A percentile compares a stretch with the other conserved stretches of the same genome.
Evolutionary conservation across 768 basidiomycete genomes (phyloP).

Genomic region (Lanmaoa pseudosensibilis): DNA sequence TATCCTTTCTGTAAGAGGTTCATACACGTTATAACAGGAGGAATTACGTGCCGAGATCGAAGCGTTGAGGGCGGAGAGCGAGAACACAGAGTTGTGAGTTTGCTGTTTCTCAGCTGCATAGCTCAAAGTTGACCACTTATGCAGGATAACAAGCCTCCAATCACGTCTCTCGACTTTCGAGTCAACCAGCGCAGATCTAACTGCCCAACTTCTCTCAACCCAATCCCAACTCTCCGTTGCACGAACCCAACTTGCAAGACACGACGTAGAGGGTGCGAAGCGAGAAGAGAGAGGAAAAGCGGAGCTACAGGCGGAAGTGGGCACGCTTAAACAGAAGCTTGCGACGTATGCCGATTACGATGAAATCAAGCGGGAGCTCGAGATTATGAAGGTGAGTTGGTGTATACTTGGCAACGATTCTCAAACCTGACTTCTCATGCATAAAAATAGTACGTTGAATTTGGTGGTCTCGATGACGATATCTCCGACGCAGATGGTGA

Average conservation of each 20-base stretch:
- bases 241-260: constrained; percentile 21
- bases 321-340: constrained; percentile 65
- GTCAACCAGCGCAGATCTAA: constrained; percentile 38
- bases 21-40: constrained; percentile 52
- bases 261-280: constrained; percentile 15
- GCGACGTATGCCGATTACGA: constrained; percentile 86
- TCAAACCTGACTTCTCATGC: neutral
- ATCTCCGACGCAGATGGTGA: constrained; percentile 56
- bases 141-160: constrained; percentile 49
- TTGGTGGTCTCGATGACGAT: constrained; percentile 78
- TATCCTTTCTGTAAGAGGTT: neutral
- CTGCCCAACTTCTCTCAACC: constrained; percentile 11
- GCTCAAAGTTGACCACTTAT: neutral
- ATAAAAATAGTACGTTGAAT: constrained; percentile 82
- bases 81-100: constrained; percentile 67
- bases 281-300: constrained; percentile 18
- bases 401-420: too few relatives aligned
- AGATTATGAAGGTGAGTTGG: constrained; percentile 88
- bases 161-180: constrained; percentile 74
- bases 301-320: constrained; percentile 60
- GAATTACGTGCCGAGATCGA: constrained; percentile 95
- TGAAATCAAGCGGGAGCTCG: constrained; percentile 95
- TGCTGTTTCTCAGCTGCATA: neutral
- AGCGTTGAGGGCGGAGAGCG: constrained; percentile 75
- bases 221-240: constrained; percentile 21